Conservation (phyloP, 805 yeast species). For the Diddensiella santjacobensis region DNA sequence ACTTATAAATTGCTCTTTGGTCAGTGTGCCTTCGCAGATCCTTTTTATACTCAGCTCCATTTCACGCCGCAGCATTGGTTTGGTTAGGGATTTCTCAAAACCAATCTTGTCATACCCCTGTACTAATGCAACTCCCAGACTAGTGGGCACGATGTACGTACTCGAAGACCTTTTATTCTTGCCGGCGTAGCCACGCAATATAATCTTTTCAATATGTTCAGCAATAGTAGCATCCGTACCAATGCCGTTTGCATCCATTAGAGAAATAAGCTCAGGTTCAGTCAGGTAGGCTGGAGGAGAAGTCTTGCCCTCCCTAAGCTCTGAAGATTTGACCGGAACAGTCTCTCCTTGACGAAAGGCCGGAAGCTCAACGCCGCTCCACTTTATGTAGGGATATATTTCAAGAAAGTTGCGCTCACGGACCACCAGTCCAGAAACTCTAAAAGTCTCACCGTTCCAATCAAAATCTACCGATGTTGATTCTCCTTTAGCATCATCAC, state of each 20-base stretch:
- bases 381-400: conserved; percentile 69
- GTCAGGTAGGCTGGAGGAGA: conserved; percentile 80
- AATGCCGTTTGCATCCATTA: conserved; percentile 96
- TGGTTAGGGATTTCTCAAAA: conserved; percentile 71
- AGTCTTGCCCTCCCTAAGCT: conserved; percentile 70
- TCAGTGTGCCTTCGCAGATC: conserved; percentile 62
- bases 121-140: conserved; percentile 79
- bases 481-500: conserved; percentile 82
- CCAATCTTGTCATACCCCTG: conserved; percentile 83
- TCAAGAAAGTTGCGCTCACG: conserved; percentile 73
- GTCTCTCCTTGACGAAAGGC: conserved; percentile 53
- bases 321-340: conserved; percentile 53
- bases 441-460: conserved; percentile 79
- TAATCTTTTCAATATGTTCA: conserved; percentile 86
- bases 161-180: conserved; percentile 8
- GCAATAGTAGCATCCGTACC: conserved; percentile 99
- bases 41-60: conserved; percentile 64
- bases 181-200: conserved; percentile 54
- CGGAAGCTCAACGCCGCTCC: conserved; percentile 69
- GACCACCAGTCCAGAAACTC: conserved; percentile 71
- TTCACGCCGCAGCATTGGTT: conserved; percentile 79
- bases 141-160: conserved; percentile 61
- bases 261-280: conserved; percentile 83
- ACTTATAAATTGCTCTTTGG: conserved; percentile 50
- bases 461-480: conserved; percentile 55